Evolutionary conservation across 345 rosid genomes (phyloP).

Genomic region (Passiflora organensis): DNA sequence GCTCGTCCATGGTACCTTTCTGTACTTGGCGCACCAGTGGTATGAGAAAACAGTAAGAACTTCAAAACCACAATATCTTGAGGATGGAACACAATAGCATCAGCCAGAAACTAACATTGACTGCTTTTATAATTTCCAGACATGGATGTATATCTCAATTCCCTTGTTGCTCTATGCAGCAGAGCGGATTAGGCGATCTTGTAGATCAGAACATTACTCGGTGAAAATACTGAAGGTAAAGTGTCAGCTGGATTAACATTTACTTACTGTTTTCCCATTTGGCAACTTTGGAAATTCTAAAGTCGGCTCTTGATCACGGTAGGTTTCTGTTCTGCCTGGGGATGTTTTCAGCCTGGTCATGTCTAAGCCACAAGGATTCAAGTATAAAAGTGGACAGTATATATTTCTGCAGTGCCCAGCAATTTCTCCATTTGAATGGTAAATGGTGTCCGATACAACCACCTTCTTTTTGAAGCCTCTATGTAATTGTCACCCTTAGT

Average conservation of each 20-base stretch:
- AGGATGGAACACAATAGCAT: slow-evolving; percentile 3
- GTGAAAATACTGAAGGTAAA: slow-evolving; percentile 67
- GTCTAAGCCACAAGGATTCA: slow-evolving; percentile 91
- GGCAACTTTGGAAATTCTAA: slow-evolving; percentile 2
- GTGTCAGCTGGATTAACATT: not conserved
- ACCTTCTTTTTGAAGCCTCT: slow-evolving; percentile 3
- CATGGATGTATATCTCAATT: slow-evolving; percentile 85
- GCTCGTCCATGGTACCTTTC: slow-evolving; percentile 67
- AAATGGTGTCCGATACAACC: slow-evolving; percentile 8
- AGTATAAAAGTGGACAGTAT: slow-evolving; percentile 92
- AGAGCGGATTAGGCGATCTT: slow-evolving; percentile 69
- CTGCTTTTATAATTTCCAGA: slow-evolving; percentile 41
- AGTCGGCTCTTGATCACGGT: slow-evolving; percentile 16
- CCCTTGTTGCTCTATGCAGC: slow-evolving; percentile 74
- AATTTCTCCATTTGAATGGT: slow-evolving; percentile 90
- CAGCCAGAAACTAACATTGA: not conserved
- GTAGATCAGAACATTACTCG: slow-evolving; percentile 68
- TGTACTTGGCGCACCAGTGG: slow-evolving; percentile 63
- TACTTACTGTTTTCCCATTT: not conserved
- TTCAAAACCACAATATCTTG: not conserved
- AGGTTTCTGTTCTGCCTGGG: slow-evolving; percentile 89
- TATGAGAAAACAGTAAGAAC: slow-evolving; percentile 67
- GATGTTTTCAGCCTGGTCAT: slow-evolving; percentile 69
- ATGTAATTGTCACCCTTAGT: not conserved
- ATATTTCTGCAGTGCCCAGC: slow-evolving; percentile 80